Evolutionary conservation across 371 early-diverging fungal species (phyloP).

Genomic region (Mortierella sp.): DNA sequence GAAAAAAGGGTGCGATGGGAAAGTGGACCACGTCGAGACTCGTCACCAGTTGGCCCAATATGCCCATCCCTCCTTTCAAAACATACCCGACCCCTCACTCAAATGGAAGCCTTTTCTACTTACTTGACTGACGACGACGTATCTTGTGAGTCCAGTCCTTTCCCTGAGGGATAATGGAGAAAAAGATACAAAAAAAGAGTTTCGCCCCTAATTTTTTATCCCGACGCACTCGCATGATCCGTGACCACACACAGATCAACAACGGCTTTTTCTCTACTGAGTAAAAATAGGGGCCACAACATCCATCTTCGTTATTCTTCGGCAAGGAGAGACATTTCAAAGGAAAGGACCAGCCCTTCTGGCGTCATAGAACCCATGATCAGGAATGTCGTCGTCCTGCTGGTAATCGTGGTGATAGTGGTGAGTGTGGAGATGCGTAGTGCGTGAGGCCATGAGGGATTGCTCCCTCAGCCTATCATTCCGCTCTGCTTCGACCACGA

Average conservation of each 20-base stretch:
- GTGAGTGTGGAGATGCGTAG: not conserved
- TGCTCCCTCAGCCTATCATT: not conserved
- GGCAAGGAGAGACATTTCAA: not conserved
- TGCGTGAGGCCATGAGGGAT: not conserved
- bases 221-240: not conserved
- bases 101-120: not conserved
- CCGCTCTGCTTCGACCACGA: not conserved
- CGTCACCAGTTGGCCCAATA: not conserved
- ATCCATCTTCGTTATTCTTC: not conserved
- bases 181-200: not conserved
- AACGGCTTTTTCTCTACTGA: not conserved
- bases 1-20: not conserved
- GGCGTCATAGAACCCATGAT: constrained; percentile 9
- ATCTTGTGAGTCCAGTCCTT: not conserved
- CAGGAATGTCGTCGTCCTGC: not conserved
- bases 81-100: not conserved
- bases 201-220: not conserved
- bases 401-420: too few species aligned
- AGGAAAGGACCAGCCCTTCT: not conserved
- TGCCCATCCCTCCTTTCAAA: not conserved
- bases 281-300: not conserved
- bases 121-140: not conserved
- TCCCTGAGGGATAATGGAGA: not conserved
- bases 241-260: not conserved
- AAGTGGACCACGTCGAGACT: not conserved